These are phyloP conservation scores for Eremochloa ophiuroides DNA, from an alignment of 176 grass and related monocot genomes.

Conservation along the genomic window DNA sequence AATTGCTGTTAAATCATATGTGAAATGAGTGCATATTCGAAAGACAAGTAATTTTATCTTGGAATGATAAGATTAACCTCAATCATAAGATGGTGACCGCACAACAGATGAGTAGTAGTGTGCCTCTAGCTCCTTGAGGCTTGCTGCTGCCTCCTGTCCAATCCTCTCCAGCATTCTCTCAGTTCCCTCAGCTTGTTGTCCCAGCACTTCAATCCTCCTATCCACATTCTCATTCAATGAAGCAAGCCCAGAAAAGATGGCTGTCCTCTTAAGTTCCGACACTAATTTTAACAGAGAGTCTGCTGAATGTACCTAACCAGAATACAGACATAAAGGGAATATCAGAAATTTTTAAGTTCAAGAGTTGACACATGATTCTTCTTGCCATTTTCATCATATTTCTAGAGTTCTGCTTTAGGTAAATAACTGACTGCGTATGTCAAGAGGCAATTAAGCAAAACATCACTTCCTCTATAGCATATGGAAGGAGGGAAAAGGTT, in stretches of 20 bases:
- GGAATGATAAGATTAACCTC: constrained; percentile 15
- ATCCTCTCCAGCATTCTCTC: constrained; percentile 85
- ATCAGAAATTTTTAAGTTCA: background rate
- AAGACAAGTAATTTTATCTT: background rate
- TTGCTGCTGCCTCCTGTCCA: constrained; percentile 71
- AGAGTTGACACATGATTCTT: background rate
- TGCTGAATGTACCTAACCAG: constrained; percentile 69
- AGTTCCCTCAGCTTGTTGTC: constrained; percentile 55
- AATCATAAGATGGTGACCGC: constrained; percentile 36
- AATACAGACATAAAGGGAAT: background rate
- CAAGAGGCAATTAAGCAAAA: background rate
- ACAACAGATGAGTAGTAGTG: constrained; percentile 79
- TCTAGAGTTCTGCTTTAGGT: background rate
- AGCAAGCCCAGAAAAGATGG: constrained; percentile 88
- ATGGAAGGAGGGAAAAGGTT: background rate
- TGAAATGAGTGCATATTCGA: background rate
- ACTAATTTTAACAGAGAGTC: constrained; percentile 87
- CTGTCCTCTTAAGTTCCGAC: constrained; percentile 82
- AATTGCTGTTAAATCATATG: background rate
- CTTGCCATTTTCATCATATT: background rate
- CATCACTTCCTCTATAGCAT: background rate
- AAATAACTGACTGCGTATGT: background rate
- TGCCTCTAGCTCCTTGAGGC: constrained; percentile 86
- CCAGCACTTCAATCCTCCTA: constrained; percentile 59
- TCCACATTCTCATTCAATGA: constrained; percentile 91